Percentiles rank a stretch among this genome's conserved stretches.
Evolutionary conservation across 2,329 filamentous ascomycete species (phyloP).

Genomic region (Trichophyton verrucosum): DNA sequence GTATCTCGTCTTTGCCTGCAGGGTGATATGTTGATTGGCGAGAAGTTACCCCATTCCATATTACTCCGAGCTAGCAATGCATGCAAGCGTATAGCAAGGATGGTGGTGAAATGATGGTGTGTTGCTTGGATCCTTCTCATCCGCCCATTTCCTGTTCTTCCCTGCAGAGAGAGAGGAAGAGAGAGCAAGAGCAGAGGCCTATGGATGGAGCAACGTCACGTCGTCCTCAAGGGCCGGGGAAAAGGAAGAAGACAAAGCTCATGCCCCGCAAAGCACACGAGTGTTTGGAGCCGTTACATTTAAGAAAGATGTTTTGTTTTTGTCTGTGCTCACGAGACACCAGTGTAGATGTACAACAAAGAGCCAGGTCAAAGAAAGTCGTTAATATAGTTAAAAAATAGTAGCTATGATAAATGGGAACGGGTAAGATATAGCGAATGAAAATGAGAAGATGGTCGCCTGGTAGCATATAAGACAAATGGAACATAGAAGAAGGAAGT

Average conservation of each 20-base stretch:
- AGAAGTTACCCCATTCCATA: background rate
- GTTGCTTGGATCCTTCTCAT: background rate
- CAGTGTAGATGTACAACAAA: background rate
- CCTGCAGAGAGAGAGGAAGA: background rate
- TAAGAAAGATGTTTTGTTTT: background rate
- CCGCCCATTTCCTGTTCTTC: background rate
- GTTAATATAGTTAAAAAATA: background rate
- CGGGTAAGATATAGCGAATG: background rate
- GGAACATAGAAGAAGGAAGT: background rate
- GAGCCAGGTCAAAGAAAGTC: background rate
- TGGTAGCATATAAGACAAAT: background rate
- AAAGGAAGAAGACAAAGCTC: background rate
- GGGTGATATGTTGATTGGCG: background rate
- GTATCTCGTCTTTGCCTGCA: background rate
- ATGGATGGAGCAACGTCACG: background rate
- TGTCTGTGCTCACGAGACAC: background rate
- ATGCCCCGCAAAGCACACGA: background rate
- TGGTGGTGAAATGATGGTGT: background rate
- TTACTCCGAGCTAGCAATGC: background rate
- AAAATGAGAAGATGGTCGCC: background rate
- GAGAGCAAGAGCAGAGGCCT: background rate
- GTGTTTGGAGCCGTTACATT: background rate
- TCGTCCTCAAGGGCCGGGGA: background rate
- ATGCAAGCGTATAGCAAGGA: background rate
- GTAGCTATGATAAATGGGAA: background rate